Conservation (phyloP, 2,329 filamentous ascomycete genomes). For the Aspergillus luchuensis region DNA sequence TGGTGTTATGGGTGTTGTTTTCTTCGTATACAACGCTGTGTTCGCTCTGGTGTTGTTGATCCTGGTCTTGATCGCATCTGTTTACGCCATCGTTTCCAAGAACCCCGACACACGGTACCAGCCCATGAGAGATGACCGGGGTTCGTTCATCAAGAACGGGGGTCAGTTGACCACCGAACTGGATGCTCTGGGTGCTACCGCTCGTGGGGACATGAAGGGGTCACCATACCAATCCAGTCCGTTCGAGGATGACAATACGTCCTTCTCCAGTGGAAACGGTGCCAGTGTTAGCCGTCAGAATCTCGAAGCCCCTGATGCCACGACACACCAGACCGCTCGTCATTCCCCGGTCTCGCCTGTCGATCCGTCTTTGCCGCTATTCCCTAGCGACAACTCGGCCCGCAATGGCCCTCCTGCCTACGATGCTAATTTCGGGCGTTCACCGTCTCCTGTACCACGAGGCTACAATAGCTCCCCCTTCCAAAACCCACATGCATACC, state of each 20-base stretch:
- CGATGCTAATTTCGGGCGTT: conserved; percentile 27
- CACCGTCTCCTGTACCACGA: conserved; percentile 38
- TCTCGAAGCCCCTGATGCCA: conserved; percentile 37
- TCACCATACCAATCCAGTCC: conserved; percentile 60
- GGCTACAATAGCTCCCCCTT: conserved; percentile 37
- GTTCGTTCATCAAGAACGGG: conserved; percentile 96
- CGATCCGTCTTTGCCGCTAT: conserved; percentile 49
- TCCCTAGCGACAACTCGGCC: conserved; percentile 46
- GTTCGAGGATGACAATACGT: conserved; percentile 72
- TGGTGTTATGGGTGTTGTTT: conserved; percentile 83
- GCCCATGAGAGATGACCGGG: conserved; percentile 93
- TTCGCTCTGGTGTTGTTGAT: conserved; percentile 81
- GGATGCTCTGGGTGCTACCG: conserved; percentile 84
- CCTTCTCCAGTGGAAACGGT: conserved; percentile 58
- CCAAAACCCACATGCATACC: conserved; percentile 39
- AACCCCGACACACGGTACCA: conserved; percentile 95
- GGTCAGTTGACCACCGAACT: conserved; percentile 84
- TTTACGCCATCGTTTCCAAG: conserved; percentile 82
- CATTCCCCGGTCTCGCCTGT: conserved; percentile 53
- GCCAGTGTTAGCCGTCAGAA: conserved; percentile 54
- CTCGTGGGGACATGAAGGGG: conserved; percentile 73
- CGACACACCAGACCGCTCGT: conserved; percentile 32
- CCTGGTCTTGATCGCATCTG: conserved; percentile 75
- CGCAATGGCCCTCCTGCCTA: conserved; percentile 46
- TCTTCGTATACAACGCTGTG: conserved; percentile 84